These are phyloP conservation scores for Penicillium cataractarum DNA, from an alignment of 495 filamentous ascomycete species.

Conservation along the genomic window DNA sequence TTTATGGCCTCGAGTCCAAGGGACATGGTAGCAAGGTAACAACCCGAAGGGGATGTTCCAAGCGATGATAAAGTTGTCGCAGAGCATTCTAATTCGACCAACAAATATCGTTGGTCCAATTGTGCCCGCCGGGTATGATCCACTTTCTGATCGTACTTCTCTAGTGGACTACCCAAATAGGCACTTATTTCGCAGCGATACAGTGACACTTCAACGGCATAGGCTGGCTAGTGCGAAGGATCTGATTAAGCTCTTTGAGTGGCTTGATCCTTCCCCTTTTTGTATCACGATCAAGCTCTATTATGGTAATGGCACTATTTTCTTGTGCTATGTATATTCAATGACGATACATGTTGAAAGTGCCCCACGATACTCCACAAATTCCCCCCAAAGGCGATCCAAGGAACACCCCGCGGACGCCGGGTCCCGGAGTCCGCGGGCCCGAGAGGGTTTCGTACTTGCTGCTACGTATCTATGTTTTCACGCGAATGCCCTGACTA, in stretches of 20 bases:
- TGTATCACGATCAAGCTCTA: conserved; percentile 13
- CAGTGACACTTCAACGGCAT: neutral
- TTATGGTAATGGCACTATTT: neutral
- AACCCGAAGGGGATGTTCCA: conserved; percentile 26
- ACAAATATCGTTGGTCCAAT: neutral
- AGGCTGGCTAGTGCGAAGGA: neutral
- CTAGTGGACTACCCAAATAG: conserved; percentile 15
- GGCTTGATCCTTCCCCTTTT: conserved; percentile 23
- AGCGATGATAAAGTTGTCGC: conserved; percentile 16
- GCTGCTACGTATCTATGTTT: neutral
- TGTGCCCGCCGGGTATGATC: neutral
- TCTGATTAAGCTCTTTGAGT: conserved; percentile 14
- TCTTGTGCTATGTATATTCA: conserved; percentile 6
- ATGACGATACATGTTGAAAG: conserved; percentile 38
- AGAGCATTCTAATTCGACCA: neutral
- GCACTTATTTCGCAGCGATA: neutral
- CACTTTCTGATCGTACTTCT: conserved; percentile 10
- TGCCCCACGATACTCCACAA: conserved; percentile 65
- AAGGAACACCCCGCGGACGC: conserved; percentile 53
- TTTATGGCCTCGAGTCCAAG: conserved; percentile 10
- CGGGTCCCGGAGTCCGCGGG: neutral
- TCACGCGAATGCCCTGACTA: neutral
- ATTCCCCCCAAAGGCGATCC: conserved; percentile 66
- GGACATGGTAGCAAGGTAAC: neutral
- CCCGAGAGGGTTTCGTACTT: neutral